Evolutionary conservation across 768 basidiomycete genomes (phyloP), one percentile per base, ranked within the genome.

Genomic region (Russula griseocarnosa): DNA sequence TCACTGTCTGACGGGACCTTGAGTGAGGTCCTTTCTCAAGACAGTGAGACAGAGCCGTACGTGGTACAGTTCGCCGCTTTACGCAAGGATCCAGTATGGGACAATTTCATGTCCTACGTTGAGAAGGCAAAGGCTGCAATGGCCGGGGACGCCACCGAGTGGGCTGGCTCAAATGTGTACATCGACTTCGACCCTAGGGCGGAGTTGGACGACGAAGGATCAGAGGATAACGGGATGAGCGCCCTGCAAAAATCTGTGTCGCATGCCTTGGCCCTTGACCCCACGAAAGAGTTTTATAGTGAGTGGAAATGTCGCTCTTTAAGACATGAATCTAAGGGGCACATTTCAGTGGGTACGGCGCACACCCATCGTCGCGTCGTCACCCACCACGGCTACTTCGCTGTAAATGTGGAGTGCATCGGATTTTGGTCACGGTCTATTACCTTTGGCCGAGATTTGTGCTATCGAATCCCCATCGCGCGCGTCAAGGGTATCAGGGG

Each of bases 391-490:
- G 68, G 68, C 11, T 44, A 61, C 24, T 61, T 69, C 8, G 68
- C 62, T 18, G 53, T 64, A 20, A 69, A 44, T 38, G 46, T 42
- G 24, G 68, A 69, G 16, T 51, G 38, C 22, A 47, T 69, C 52
- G 68, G 68, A n/a, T 69, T 69, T 50, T 67, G 64, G 65, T 66
- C 64, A 11, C 66, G 63, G 11, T 63, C 68, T 18, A 24, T 63
- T 16, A 42, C 60, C 28, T 63, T 63, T n/a, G 36, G 52, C 20
- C 40, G 55, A 36, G 57, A 64, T 44, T 56, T 67, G 30, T 36
- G 53, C 42, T 69, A 69, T 42, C 68, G 68, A 40, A 26, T 69
- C 10, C 68, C 68, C 28, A 44, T 67, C 32, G 24, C 49, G 26
- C 68, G 61, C 22, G 54, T 69, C 51, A 63, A 50, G 30, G 30